Percentiles rank a stretch among this genome's conserved stretches.
These are phyloP conservation scores for Pseudocercospora cruenta DNA, from an alignment of 2,329 filamentous ascomycete species.

Conservation along the genomic window DNA sequence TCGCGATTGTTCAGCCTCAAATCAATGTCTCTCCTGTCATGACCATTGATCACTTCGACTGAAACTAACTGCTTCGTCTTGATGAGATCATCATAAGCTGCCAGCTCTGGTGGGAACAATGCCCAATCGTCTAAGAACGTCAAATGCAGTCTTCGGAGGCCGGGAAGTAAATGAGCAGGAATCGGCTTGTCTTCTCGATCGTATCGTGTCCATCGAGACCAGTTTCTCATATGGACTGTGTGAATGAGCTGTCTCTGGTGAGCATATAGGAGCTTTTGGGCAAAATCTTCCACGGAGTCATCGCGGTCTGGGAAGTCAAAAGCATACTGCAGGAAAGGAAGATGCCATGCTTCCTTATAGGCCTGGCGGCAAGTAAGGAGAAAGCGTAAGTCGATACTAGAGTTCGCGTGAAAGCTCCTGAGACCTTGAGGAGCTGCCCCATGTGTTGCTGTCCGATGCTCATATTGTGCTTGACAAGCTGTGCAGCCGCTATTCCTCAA, in stretches of 20 bases:
- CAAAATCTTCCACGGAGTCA: not conserved
- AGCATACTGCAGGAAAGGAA: constrained; percentile 2
- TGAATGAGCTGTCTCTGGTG: not conserved
- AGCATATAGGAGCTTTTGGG: not conserved
- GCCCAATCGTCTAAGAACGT: not conserved
- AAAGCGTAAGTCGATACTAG: not conserved
- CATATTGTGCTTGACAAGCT: not conserved
- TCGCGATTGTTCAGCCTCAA: not conserved
- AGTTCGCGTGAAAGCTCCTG: not conserved
- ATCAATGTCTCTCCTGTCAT: not conserved
- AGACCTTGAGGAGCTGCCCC: not conserved
- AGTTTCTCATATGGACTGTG: not conserved
- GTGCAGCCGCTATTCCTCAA: not conserved
- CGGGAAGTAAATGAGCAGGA: not conserved
- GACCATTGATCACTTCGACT: constrained; percentile 6
- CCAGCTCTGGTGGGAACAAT: not conserved
- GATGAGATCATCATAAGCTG: not conserved
- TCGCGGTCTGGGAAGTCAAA: not conserved
- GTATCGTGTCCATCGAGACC: not conserved
- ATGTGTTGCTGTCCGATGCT: not conserved
- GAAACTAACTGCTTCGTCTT: not conserved
- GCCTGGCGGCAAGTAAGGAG: constrained; percentile 2
- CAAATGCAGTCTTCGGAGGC: not conserved
- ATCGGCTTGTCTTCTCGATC: not conserved
- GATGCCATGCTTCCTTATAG: constrained; percentile 5